Conservation (phyloP, 257 asterid species). For the Perilla frutescens region DNA sequence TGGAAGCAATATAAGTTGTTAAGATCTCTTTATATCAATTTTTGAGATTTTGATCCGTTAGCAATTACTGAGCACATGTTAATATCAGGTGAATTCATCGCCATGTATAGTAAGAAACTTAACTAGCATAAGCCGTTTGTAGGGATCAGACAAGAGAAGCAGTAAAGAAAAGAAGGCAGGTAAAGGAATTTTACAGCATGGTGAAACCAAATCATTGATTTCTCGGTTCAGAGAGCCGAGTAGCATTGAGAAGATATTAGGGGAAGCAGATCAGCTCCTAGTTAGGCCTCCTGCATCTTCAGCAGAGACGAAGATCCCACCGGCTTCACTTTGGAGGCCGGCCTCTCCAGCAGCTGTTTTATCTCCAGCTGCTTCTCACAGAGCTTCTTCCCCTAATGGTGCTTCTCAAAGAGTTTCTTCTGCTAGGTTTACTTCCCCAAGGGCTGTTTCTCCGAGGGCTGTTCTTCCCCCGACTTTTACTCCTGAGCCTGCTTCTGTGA, state of each 20-base stretch:
- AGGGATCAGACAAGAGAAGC: slow-evolving; percentile 71
- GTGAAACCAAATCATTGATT: slow-evolving; percentile 74
- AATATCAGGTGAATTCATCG: neutral
- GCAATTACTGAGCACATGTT: neutral
- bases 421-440: slow-evolving; percentile 36
- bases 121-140: slow-evolving; percentile 28
- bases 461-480: slow-evolving; percentile 30
- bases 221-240: slow-evolving; percentile 86
- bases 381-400: slow-evolving; percentile 49
- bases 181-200: slow-evolving; percentile 56
- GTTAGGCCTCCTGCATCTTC: slow-evolving; percentile 54
- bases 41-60: neutral
- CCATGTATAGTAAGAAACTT: neutral
- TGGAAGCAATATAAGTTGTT: too few species aligned
- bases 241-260: slow-evolving; percentile 89
- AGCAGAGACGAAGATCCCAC: slow-evolving; percentile 46
- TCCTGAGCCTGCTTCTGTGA: slow-evolving; percentile 7
- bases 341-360: slow-evolving; percentile 45
- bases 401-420: slow-evolving; percentile 42
- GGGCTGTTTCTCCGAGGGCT: slow-evolving; percentile 38
- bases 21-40: too few species aligned
- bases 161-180: slow-evolving; percentile 72
- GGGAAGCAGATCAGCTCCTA: slow-evolving; percentile 78
- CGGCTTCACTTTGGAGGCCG: slow-evolving; percentile 44
- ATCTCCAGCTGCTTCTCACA: slow-evolving; percentile 35